Conservation (phyloP, 1,139 yeast species). For the Casaregolazyma suthepensis region DNA sequence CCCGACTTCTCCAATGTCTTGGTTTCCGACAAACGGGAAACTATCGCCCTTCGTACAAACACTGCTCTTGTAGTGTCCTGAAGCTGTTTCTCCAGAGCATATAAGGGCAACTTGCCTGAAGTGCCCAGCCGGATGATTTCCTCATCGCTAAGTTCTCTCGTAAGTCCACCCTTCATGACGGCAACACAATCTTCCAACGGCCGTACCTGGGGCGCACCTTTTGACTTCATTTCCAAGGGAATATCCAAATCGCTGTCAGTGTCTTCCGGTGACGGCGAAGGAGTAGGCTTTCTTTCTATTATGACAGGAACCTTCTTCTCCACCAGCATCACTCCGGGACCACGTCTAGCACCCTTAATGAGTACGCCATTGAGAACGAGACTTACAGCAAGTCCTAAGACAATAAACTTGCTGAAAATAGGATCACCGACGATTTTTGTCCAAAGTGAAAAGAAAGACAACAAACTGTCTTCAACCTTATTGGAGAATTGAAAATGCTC, state of each 20-base stretch:
- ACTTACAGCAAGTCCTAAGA: constrained; percentile 68
- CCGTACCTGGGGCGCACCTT: constrained; percentile 4
- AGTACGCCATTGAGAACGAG: constrained; percentile 78
- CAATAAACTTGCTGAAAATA: constrained; percentile 68
- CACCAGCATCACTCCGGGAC: constrained; percentile 28
- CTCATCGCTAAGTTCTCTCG: constrained; percentile 58
- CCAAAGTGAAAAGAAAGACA: constrained; percentile 49
- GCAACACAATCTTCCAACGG: constrained; percentile 59
- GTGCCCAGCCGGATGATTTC: constrained; percentile 70
- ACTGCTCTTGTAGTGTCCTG: constrained; percentile 90
- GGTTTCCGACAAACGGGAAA: constrained; percentile 75
- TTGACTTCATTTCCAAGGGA: constrained; percentile 18
- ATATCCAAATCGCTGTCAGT: constrained; percentile 21
- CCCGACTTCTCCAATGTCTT: constrained; percentile 67
- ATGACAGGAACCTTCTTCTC: constrained; percentile 33
- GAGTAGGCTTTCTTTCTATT: constrained; percentile 22
- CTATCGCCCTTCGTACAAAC: constrained; percentile 82
- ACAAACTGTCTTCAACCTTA: constrained; percentile 58
- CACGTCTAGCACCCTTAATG: constrained; percentile 39
- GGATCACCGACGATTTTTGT: constrained; percentile 78
- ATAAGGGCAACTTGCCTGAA: constrained; percentile 77
- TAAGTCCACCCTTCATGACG: constrained; percentile 64
- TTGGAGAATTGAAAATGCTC: constrained; percentile 61
- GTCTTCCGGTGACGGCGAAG: constrained; percentile 15
- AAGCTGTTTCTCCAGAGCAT: constrained; percentile 89